A percentile compares a stretch with the other conserved stretches of the same genome.
Conservation (phyloP, 2,329 filamentous ascomycete species). For the Acrocalymma vagum region DNA sequence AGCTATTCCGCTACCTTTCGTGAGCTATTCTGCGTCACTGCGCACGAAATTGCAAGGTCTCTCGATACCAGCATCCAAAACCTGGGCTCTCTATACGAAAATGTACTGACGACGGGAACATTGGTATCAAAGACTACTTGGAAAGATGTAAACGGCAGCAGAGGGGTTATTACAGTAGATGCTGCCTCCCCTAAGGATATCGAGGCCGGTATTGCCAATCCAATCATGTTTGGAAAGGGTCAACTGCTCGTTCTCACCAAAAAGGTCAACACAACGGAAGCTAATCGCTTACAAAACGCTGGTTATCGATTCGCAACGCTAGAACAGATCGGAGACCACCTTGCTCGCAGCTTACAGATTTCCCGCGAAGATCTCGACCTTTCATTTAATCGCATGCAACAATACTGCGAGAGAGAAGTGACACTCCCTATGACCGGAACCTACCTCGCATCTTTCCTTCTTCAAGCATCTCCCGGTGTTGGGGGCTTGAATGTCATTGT, state of each 20-base stretch:
- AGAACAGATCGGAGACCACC: constrained; percentile 69
- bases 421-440: constrained; percentile 59
- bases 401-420: constrained; percentile 49
- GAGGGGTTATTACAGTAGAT: constrained; percentile 33
- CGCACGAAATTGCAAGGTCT: constrained; percentile 74
- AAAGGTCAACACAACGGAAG: constrained; percentile 66
- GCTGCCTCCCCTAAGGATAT: constrained; percentile 41
- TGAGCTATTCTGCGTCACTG: constrained; percentile 83
- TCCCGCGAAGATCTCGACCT: constrained; percentile 67
- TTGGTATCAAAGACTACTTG: constrained; percentile 69
- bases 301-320: constrained; percentile 78
- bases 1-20: constrained; percentile 81
- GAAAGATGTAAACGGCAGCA: constrained; percentile 24
- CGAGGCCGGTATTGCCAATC: constrained; percentile 45
- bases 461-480: constrained; percentile 48
- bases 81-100: constrained; percentile 77
- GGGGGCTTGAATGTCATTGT: constrained; percentile 56
- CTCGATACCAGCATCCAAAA: constrained; percentile 70
- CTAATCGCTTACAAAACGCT: constrained; percentile 70
- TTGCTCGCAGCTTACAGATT: constrained; percentile 79
- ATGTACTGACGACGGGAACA: constrained; percentile 73
- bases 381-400: constrained; percentile 72
- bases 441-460: constrained; percentile 49
- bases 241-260: constrained; percentile 84
- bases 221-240: constrained; percentile 68